Evolutionary conservation across 2,329 filamentous ascomycete species (phyloP).

Genomic region (Graphilbum sp.): DNA sequence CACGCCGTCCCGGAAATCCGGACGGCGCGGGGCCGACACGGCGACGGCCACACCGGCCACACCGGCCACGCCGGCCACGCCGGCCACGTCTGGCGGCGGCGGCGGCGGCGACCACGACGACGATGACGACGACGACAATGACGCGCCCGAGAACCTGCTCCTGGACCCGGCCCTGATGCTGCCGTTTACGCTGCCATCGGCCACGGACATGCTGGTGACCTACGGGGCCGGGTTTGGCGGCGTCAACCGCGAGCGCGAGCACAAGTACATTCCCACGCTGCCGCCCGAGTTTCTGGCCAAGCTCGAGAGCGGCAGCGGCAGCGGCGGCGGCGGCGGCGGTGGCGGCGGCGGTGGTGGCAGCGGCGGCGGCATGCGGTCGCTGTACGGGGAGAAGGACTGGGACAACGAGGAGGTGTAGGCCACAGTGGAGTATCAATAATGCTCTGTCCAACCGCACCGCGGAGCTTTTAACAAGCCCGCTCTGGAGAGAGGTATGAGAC

Average conservation of each 20-base stretch:
- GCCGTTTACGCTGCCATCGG: slow-evolving; percentile 87
- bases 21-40: no score
- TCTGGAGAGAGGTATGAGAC: no score
- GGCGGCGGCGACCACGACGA: slow-evolving; percentile 19
- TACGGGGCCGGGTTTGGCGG: slow-evolving; percentile 93
- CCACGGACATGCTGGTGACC: slow-evolving; percentile 91
- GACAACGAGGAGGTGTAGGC: slow-evolving; percentile 39
- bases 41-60: neutral
- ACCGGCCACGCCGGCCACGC: neutral
- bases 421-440: no score
- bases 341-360: slow-evolving; percentile 24
- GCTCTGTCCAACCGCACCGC: no score
- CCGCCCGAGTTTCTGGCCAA: slow-evolving; percentile 85
- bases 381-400: slow-evolving; percentile 49
- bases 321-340: slow-evolving; percentile 20
- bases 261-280: slow-evolving; percentile 91
- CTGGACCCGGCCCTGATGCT: slow-evolving; percentile 84
- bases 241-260: slow-evolving; percentile 74
- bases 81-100: slow-evolving; percentile 15
- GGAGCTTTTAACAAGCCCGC: no score
- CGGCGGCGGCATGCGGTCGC: slow-evolving; percentile 27
- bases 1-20: neutral
- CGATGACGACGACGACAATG: slow-evolving; percentile 44
- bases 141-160: slow-evolving; percentile 58
- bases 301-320: slow-evolving; percentile 45